Evolutionary conservation across 2,329 filamentous ascomycete genomes (phyloP).

Genomic region (Rachicladosporium sp.): DNA sequence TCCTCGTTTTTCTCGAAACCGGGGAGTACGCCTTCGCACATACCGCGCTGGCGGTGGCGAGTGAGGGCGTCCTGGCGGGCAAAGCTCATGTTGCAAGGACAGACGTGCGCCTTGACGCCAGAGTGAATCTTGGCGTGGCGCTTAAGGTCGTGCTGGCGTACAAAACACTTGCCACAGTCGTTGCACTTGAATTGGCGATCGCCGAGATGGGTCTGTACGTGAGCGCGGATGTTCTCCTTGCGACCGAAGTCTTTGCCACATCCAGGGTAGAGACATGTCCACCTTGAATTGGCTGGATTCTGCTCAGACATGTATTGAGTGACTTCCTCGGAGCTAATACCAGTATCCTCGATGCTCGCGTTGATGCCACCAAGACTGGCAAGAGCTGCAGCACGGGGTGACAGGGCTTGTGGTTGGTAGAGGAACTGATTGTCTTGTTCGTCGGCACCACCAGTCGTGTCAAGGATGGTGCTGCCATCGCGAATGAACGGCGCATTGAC

Average conservation of each 20-base stretch:
- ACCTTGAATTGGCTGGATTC: constrained; percentile 30
- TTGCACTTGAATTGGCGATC: constrained; percentile 93
- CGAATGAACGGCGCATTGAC: constrained; percentile 4
- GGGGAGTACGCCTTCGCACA: constrained; percentile 92
- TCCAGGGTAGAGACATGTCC: constrained; percentile 44
- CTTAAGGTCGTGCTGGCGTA: constrained; percentile 93
- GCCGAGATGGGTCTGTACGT: constrained; percentile 94
- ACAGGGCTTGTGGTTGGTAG: constrained; percentile 12
- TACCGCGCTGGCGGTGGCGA: constrained; percentile 83
- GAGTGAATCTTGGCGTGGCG: constrained; percentile 96
- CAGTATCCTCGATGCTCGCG: constrained; percentile 61
- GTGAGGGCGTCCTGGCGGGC: constrained; percentile 91
- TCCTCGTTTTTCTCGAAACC: constrained; percentile 44
- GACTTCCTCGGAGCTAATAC: constrained; percentile 70
- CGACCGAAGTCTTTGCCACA: constrained; percentile 89
- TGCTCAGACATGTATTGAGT: constrained; percentile 37
- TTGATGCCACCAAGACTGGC: constrained; percentile 41
- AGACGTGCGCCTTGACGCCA: constrained; percentile 88
- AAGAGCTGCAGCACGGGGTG: constrained; percentile 30
- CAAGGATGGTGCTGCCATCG: constrained; percentile 19
- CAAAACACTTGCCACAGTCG: constrained; percentile 88
- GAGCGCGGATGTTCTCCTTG: constrained; percentile 97
- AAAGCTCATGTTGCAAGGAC: constrained; percentile 87
- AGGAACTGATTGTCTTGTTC: constrained; percentile 4
- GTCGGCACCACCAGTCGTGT: constrained; percentile 10